These are phyloP conservation scores for Saccharomycopsis hybrid DNA, from an alignment of 1,139 yeast species.

Conservation along the genomic window DNA sequence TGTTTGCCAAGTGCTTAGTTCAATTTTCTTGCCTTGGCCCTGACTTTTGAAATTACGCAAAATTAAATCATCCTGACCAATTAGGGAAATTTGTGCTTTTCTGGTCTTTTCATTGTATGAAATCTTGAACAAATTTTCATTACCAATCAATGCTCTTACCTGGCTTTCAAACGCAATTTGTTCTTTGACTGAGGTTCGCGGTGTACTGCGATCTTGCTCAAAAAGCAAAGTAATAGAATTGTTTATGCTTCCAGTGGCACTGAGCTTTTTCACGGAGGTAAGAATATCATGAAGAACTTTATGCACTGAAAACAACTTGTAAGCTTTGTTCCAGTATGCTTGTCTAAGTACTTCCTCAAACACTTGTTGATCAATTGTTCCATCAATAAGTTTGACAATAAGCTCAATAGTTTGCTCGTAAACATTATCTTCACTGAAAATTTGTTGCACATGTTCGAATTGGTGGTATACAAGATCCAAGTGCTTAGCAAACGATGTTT, in stretches of 20 bases:
- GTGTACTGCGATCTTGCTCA: conserved; percentile 63
- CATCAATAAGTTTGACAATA: conserved; percentile 74
- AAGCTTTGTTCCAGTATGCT: conserved; percentile 90
- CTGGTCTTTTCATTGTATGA: conserved; percentile 46
- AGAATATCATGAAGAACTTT: conserved; percentile 86
- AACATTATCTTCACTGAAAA: conserved; percentile 43
- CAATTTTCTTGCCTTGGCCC: conserved; percentile 2
- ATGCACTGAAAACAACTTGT: conserved; percentile 86
- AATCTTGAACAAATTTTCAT: conserved; percentile 81
- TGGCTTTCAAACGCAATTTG: conserved; percentile 63
- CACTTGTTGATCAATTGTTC: conserved; percentile 89
- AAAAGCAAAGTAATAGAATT: conserved; percentile 37
- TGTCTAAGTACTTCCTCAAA: conserved; percentile 94
- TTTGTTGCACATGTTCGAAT: conserved; percentile 61
- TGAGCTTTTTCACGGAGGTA: conserved; percentile 62
- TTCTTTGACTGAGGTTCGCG: conserved; percentile 66
- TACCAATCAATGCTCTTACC: conserved; percentile 77
- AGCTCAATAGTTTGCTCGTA: conserved; percentile 70
- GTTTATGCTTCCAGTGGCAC: conserved; percentile 16
- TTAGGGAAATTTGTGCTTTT: conserved; percentile 2
- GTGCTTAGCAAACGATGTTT: conserved; percentile 74
- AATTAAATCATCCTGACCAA: conserved; percentile 12
- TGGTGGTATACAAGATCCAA: conserved; percentile 70
- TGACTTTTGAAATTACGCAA: too few species aligned
- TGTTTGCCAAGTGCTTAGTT: conserved; percentile 5